These are phyloP conservation scores for Vitrella brassicaformis DNA, from an alignment of 73 alveolate genomes.

Conservation along the genomic window DNA sequence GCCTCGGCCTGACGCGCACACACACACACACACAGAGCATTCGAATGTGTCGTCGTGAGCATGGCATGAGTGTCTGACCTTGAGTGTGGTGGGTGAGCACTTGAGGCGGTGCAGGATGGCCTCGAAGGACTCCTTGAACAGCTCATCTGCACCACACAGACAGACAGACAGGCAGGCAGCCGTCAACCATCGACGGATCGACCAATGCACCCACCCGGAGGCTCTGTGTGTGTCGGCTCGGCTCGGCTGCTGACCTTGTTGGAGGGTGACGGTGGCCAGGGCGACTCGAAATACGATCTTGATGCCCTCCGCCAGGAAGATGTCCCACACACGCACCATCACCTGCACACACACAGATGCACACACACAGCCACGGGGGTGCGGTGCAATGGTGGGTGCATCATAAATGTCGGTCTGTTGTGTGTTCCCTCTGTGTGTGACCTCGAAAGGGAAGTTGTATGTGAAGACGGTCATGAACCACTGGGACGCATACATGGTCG, in stretches of 20 bases:
- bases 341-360: conserved; percentile 65
- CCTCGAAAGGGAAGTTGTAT: conserved; percentile 56
- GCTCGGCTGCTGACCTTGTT: conserved; percentile 1
- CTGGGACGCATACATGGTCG: conserved; percentile 78
- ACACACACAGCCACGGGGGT: too few relatives aligned
- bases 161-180: neutral
- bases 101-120: conserved; percentile 41
- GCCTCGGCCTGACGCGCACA: too few relatives aligned
- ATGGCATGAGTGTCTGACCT: too few relatives aligned
- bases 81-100: too few relatives aligned
- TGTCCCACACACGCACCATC: conserved; percentile 78
- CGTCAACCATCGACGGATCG: neutral
- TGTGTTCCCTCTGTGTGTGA: conserved; percentile 67
- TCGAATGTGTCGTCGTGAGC: too few relatives aligned
- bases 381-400: too few relatives aligned
- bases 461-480: conserved; percentile 87
- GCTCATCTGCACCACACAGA: conserved; percentile 16
- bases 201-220: neutral
- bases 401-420: too few relatives aligned
- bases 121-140: conserved; percentile 20
- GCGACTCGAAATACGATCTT: conserved; percentile 74
- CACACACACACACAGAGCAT: too few relatives aligned
- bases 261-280: conserved; percentile 54
- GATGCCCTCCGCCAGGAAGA: conserved; percentile 66
- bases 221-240: neutral